Conservation (phyloP, 2,329 filamentous ascomycete genomes). For the Lachnellula cervina region DNA sequence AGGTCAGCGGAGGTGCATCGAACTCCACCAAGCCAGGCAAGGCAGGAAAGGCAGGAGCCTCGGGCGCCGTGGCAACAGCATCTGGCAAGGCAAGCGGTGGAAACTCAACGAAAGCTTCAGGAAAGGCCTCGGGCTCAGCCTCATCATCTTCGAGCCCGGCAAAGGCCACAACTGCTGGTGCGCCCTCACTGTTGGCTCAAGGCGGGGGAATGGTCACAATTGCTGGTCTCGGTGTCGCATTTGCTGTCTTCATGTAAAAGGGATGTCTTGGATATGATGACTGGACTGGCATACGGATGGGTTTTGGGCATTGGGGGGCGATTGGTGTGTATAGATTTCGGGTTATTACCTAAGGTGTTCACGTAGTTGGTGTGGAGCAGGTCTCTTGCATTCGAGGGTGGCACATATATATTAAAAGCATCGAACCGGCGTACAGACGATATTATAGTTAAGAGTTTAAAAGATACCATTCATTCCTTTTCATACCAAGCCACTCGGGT, state of each 20-base stretch:
- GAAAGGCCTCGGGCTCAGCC: slow-evolving; percentile 4
- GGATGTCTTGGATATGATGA: neutral
- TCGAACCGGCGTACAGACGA: neutral
- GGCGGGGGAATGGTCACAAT: slow-evolving; percentile 27
- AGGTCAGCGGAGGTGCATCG: neutral
- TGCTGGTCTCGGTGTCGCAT: slow-evolving; percentile 27
- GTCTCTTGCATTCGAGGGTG: slow-evolving; percentile 6
- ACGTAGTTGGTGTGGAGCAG: slow-evolving; percentile 1
- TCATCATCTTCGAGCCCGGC: neutral
- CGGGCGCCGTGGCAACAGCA: slow-evolving; percentile 3
- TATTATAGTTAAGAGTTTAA: neutral
- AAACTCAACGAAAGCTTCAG: neutral
- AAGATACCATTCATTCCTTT: neutral
- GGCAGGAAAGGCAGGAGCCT: slow-evolving; percentile 3
- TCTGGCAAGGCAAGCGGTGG: slow-evolving; percentile 5
- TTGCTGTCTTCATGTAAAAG: slow-evolving; percentile 31
- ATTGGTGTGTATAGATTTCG: neutral
- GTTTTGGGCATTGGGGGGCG: neutral
- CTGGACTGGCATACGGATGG: neutral
- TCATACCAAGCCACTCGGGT: too few relatives aligned
- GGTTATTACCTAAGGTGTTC: neutral
- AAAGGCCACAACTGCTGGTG: slow-evolving; percentile 17
- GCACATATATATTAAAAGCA: neutral
- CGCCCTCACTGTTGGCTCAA: slow-evolving; percentile 20
- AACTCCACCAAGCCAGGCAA: slow-evolving; percentile 3